Evolutionary conservation across 2,329 filamentous ascomycete genomes (phyloP).

Genomic region (Fusarium ramigenum): DNA sequence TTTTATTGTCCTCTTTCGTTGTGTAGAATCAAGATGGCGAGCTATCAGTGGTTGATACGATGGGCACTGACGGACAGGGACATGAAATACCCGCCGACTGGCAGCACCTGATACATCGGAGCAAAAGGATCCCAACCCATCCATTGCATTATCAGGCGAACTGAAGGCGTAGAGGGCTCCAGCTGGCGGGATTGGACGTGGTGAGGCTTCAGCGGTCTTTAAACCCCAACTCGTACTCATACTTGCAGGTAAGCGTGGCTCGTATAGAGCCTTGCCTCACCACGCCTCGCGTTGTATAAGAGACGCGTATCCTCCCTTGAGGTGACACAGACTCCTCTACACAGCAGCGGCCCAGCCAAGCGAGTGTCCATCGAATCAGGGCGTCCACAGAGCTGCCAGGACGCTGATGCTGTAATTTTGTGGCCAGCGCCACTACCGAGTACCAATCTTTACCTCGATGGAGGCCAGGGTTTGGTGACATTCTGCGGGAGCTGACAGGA

Average conservation of each 20-base stretch:
- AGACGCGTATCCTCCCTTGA: slow-evolving; percentile 27
- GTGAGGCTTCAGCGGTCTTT: neutral
- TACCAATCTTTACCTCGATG: neutral
- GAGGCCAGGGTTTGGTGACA: neutral
- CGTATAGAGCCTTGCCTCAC: slow-evolving; percentile 2
- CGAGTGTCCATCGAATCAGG: slow-evolving; percentile 29
- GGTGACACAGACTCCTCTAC: slow-evolving; percentile 26
- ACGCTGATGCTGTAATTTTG: slow-evolving; percentile 2
- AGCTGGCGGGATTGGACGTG: neutral
- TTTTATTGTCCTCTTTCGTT: neutral
- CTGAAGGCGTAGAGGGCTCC: neutral
- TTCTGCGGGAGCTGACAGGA: slow-evolving; percentile 3
- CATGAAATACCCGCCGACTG: slow-evolving; percentile 21
- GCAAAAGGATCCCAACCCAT: neutral
- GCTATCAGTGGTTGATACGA: neutral
- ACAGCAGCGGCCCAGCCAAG: slow-evolving; percentile 18
- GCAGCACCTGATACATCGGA: slow-evolving; percentile 3
- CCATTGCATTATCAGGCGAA: neutral
- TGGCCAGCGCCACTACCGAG: slow-evolving; percentile 19
- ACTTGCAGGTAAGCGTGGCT: neutral
- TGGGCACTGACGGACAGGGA: slow-evolving; percentile 25
- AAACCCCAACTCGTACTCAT: neutral
- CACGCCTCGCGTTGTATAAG: slow-evolving; percentile 11
- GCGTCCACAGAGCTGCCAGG: slow-evolving; percentile 2
- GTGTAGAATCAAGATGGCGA: neutral